Base-by-base conservation (phyloP, 2,329 filamentous ascomycete genomes). In the Pseudophaeomoniella oleicola region DNA sequence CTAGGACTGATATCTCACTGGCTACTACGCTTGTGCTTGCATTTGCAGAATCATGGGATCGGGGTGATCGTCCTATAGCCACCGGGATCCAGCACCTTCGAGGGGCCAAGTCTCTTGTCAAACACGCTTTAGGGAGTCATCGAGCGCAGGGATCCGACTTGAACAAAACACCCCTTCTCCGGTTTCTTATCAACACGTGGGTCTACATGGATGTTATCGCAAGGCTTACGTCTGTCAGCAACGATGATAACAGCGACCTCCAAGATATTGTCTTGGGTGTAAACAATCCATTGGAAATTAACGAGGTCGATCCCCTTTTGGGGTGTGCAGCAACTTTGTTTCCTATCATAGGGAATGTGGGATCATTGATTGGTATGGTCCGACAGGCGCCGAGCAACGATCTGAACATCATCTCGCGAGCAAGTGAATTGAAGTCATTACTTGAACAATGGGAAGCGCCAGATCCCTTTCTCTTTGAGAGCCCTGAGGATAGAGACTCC, bases 131-230 rank as follows among this genome's bases (percentile, higher is more conserved):
- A 16, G 54, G 59, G 38, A 55, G 64, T 46, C 63, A 69, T 49
- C 54, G 57, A 43, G 52, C 51, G 19, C 46, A 49, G 6, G 57
- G 62, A 30, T 34, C 32, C 9, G 39, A 43, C 30, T 9, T 38
- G 10, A 43, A 43, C 5, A 35, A 42, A 27, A 41, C 46, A 35
- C 57, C 54, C 4, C 44, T 51, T 3, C 57, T 82, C 16, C 72
- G 71, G 38, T 82, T 82, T 46, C 59, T 83, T 13, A 78, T 75
- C 56, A 81, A 81, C 48, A 74, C 72, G 3, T 82, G 75, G 73
- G 66, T 81, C 5, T 83, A 82, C 47, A 78, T 81, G 69, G 76
- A 81, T 50, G 78, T 82, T 17, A 76, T 82, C 42, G 72, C 78
- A 16, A 69, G 77, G 11, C 57, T 83, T 34, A 81, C 76, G 0